Evolutionary conservation across 352 stramenopile species (phyloP).

Genomic region (Phytophthora fragariae): DNA sequence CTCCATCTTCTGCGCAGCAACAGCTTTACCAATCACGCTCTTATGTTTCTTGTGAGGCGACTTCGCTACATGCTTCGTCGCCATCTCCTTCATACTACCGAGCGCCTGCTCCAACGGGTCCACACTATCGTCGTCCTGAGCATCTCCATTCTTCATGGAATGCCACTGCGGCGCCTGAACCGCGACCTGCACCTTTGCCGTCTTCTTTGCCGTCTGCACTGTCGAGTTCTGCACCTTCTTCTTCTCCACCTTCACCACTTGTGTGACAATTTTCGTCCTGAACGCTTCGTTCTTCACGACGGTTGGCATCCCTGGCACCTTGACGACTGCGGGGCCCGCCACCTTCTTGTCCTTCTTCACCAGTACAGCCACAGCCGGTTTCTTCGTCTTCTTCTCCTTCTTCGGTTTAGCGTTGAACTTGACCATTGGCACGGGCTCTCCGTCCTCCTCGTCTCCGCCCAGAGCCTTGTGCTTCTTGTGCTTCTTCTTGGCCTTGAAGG

Average conservation of each 20-base stretch:
- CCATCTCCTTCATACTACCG: constrained; percentile 46
- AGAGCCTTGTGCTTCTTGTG: constrained; percentile 34
- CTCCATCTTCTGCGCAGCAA: constrained; percentile 13
- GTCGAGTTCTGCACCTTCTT: constrained; percentile 11
- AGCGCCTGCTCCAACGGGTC: constrained; percentile 50
- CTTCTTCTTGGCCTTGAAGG: constrained; percentile 50
- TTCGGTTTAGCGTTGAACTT: constrained; percentile 36
- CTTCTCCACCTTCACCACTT: not conserved
- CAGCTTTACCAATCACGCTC: not conserved
- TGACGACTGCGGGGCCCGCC: constrained; percentile 15
- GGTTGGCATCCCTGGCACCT: constrained; percentile 11
- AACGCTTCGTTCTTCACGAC: constrained; percentile 3
- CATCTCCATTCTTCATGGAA: constrained; percentile 11
- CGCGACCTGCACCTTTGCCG: constrained; percentile 7
- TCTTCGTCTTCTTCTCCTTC: constrained; percentile 16
- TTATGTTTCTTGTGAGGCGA: constrained; percentile 31
- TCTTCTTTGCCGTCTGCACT: constrained; percentile 19
- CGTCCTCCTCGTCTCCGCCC: constrained; percentile 27
- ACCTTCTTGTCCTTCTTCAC: constrained; percentile 29
- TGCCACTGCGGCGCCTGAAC: constrained; percentile 14
- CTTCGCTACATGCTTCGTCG: constrained; percentile 9
- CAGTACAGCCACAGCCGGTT: not conserved
- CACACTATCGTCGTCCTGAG: constrained; percentile 23
- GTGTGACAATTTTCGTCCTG: not conserved
- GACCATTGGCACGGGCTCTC: constrained; percentile 44